phyloP scores from a whole-genome alignment of 2,329 filamentous ascomycete species.

The Penicillium olsonii region DNA sequence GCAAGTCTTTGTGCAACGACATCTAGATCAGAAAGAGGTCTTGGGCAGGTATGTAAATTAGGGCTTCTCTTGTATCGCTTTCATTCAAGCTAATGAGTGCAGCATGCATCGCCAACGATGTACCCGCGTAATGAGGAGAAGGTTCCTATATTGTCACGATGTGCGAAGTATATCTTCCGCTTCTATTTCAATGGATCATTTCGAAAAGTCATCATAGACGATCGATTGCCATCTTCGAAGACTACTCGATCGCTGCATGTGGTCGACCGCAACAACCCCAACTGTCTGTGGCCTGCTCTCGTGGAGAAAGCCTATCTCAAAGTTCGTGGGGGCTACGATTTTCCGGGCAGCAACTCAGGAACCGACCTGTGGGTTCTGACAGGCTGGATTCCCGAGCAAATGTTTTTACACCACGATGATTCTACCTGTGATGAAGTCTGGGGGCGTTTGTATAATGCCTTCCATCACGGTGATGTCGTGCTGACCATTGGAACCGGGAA shows the following conservation, averaged over 20 bases:
- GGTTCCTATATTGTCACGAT: slow-evolving; percentile 66
- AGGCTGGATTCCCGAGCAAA: slow-evolving; percentile 95
- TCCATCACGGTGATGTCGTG: slow-evolving; percentile 76
- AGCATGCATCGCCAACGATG: slow-evolving; percentile 72
- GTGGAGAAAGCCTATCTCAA: slow-evolving; percentile 97
- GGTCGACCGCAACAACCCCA: slow-evolving; percentile 77
- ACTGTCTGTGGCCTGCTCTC: slow-evolving; percentile 86
- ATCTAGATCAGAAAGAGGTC: slow-evolving; percentile 67
- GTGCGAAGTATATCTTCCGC: slow-evolving; percentile 88
- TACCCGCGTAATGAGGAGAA: slow-evolving; percentile 69
- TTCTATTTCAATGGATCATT: slow-evolving; percentile 95
- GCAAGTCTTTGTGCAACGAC: slow-evolving; percentile 86
- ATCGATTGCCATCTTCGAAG: slow-evolving; percentile 75
- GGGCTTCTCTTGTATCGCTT: neutral
- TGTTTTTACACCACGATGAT: slow-evolving; percentile 87
- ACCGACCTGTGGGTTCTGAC: slow-evolving; percentile 92
- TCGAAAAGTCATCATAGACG: slow-evolving; percentile 84
- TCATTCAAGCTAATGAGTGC: slow-evolving; percentile 10
- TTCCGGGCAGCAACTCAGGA: slow-evolving; percentile 94
- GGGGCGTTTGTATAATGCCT: slow-evolving; percentile 73
- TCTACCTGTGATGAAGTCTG: slow-evolving; percentile 75
- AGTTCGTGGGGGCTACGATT: slow-evolving; percentile 92
- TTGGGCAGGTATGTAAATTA: slow-evolving; percentile 60
- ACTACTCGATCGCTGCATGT: slow-evolving; percentile 79
- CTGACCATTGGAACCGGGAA: slow-evolving; percentile 88